These are phyloP conservation scores for Fusarium mangiferae DNA, from an alignment of 2,329 filamentous ascomycete species.

Conservation along the genomic window DNA sequence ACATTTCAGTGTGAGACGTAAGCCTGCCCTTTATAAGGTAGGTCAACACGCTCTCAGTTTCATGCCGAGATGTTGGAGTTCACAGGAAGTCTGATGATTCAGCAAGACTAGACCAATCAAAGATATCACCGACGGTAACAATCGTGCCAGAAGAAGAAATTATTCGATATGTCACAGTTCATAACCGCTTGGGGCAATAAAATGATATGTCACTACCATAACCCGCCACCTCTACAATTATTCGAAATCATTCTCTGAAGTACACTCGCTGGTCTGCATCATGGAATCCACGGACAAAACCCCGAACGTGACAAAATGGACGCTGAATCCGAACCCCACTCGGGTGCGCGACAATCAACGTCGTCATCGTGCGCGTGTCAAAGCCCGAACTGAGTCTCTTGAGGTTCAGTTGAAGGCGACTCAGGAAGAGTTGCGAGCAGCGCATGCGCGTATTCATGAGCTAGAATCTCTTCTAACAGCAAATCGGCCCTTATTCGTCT, in stretches of 20 bases:
- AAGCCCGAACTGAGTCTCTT: constrained; percentile 49
- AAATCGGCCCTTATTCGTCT: neutral
- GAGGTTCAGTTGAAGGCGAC: constrained; percentile 38
- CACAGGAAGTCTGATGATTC: neutral
- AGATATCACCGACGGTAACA: rapidly evolving
- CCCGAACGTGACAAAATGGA: constrained; percentile 4
- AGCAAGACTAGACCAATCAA: neutral
- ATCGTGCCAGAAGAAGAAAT: neutral
- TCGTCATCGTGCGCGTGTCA: constrained; percentile 58
- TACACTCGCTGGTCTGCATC: no score
- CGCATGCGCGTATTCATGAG: neutral
- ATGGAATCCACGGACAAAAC: neutral
- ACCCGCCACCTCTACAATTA: neutral
- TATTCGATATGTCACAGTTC: neutral
- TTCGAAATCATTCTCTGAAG: neutral
- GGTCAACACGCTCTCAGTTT: neutral
- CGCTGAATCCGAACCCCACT: constrained; percentile 42
- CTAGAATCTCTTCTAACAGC: neutral
- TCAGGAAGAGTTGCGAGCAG: neutral
- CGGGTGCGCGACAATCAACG: constrained; percentile 64
- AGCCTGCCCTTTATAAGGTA: neutral
- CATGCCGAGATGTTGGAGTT: neutral
- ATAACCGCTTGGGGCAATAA: neutral
- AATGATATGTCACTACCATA: neutral
- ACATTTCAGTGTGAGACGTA: neutral